Evolutionary conservation across 768 basidiomycete genomes (phyloP), one percentile per base, ranked within the genome.

Genomic region (Boletus reticulatus): DNA sequence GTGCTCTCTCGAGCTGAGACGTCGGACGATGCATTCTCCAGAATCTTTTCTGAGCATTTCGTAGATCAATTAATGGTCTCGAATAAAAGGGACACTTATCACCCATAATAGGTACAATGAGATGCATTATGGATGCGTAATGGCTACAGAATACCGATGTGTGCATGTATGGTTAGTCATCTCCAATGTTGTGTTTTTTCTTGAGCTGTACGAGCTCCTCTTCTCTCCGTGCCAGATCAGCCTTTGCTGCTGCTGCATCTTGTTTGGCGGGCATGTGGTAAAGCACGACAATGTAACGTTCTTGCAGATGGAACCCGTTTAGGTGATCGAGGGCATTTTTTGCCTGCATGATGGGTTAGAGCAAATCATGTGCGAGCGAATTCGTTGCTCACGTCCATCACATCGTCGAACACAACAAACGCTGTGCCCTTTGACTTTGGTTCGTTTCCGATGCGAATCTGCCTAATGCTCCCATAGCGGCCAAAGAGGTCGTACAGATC

Each of bases 211-310:
- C 84, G 36, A 98, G 77, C 61, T 96, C 95, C 72, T 94, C 89
- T 76, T 98, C 96, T 65, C 96, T 78, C 63, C 85, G 84, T 14
- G 92, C 91, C 49, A 98, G 75, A 62, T 98, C 96, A 20, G 92
- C 91, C 68, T 97, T 97, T 14, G 89, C 89, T 8, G 92, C 88
- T 1, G 93, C 92, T 2, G 93, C 93, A 64, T 95, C 93, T 66
- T 95, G 93, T 72, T 94, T 92, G n/a, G 93, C 88, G 37, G 94
- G 93, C 87, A 98, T 96, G 69, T 98, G 95, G 67, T 96, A 98
- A 29, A 98, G 77, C 10, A 98, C 96, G 54, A 99, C 96, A 50
- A 99, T 96, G 74, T 98, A 99, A 24, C 96, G 89, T 73, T 97
- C 96, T 76, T 94, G 94, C 55, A 99, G 72, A 76, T 99, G 96